Base-by-base conservation (phyloP, 1,139 yeast genomes). In the Geotrichum aggregatum region DNA sequence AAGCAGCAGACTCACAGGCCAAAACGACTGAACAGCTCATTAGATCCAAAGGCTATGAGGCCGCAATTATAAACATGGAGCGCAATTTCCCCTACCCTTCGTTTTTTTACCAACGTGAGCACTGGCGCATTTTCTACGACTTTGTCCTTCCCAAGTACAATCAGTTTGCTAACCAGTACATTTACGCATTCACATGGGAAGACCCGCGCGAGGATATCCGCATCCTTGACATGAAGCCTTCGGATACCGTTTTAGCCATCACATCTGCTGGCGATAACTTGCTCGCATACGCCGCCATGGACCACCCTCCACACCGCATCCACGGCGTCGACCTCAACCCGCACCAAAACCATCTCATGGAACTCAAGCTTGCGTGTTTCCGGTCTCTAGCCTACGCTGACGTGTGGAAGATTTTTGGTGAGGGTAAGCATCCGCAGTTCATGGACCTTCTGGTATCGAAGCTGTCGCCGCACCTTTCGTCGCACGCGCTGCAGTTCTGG, bases 181-280 rank as follows among this genome's bases (percentile, higher is more conserved):
- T 86, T 55, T 86, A 86, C 65, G 91, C 95, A 2, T 86, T 86
- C 69, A 86, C 94, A 8, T 86, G 95, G 95, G 95, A 86, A 69
- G 95, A 86, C 66, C 95, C 95, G 33, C 76, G 85, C 54, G 94
- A 84, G 68, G 95, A 86, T 68, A 78, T 81, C 58, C 75, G 76
- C 43, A 82, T 86, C 55, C 74, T 86, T 60, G 76, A 81, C 49
- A 74, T 86, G 61, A 73, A 75, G 38, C 70, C 79, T 14, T 74
- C 77, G 31, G 95, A 86, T 63, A 83, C 87, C 1, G 87, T 86
- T 8, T 75, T 86, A 61, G 92, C 92, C 24, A 86, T 86, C 55
- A 85, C 95, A 7, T 84, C 92, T 47, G 95, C 95, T 6, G 92
- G 94, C 59, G 95, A 86, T 68, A 86, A 86, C 64, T 75, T 86